Base-by-base conservation (phyloP, 1,284 basidiomycete species). In the Ustilago cynodontis region DNA sequence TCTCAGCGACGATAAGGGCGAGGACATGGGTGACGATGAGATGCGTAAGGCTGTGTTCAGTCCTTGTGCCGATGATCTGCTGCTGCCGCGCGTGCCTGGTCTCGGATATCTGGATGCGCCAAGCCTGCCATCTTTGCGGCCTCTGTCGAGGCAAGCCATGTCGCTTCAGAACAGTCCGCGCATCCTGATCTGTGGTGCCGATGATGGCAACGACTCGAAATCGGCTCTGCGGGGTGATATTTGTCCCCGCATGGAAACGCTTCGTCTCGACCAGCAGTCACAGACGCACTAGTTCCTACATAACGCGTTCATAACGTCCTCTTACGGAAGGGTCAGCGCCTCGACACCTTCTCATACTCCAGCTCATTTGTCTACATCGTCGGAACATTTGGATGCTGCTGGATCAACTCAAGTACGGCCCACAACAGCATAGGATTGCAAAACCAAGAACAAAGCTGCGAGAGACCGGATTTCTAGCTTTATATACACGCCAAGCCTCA, bases 21-120 rank as follows among this genome's bases (percentile, higher is more conserved):
- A 62, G 14, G 57, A 41, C 31, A 57, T 22, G 16, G 51, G 59
- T 14, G 69, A 72, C 24, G 49, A 52, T 7, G 50, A 57, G 14
- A 37, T 59, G 4, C 56, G 51, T 26, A 56, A 59, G 26, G 67
- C 67, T 9, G 41, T 71, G 16, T 76, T 68, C 55, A 76, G 73
- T 49, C 73, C 73, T 4, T 76, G 65, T 22, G 64, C 68, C 29
- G 73, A 76, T 43, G 68, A 76, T 39, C n/a, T 61, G 56, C 45
- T 75, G 18, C 29, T 29, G 13, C 43, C 55, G 3, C 53, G 47
- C 18, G 41, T 31, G n/a, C 41, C 59, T n/a, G 60, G 37, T 24
- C 8, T 57, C n/a, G 59, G 51, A 26, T 69, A 43, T 11, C 26
- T 69, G 28, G 50, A 62, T 31, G 24, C 61, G 18, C 52, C 57